Evolutionary conservation across 805 yeast species (phyloP).

Genomic region (Pichia californica): DNA sequence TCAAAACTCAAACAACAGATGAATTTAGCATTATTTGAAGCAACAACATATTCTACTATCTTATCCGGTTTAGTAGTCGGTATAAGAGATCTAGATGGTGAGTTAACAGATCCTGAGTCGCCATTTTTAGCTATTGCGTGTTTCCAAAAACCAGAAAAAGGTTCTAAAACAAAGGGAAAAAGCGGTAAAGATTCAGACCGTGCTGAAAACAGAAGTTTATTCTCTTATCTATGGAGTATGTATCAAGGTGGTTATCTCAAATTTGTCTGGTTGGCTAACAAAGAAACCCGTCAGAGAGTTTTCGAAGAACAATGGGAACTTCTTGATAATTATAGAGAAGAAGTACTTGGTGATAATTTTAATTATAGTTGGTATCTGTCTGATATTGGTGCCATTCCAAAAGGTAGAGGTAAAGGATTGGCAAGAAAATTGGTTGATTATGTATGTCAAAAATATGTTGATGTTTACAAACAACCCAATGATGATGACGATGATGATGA

Average conservation of each 20-base stretch:
- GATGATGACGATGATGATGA: slow-evolving; percentile 16
- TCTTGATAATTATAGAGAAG: slow-evolving; percentile 37
- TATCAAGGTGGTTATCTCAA: slow-evolving; percentile 30
- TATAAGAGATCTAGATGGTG: slow-evolving; percentile 43
- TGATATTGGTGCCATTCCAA: slow-evolving; percentile 52
- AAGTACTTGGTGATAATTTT: slow-evolving; percentile 36
- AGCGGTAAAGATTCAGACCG: not conserved
- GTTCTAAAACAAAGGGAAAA: slow-evolving; percentile 1
- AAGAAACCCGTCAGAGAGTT: slow-evolving; percentile 42
- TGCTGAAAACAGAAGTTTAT: slow-evolving; percentile 23
- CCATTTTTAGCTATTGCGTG: slow-evolving; percentile 52
- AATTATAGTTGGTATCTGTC: slow-evolving; percentile 48
- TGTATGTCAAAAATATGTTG: slow-evolving; percentile 42
- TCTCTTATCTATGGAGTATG: slow-evolving; percentile 29
- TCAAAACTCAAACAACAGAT: slow-evolving; percentile 33
- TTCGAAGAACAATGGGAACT: slow-evolving; percentile 44
- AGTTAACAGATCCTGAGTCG: slow-evolving; percentile 30
- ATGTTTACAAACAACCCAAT: slow-evolving; percentile 20
- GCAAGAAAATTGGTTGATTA: slow-evolving; percentile 46
- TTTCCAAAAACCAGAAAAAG: slow-evolving; percentile 32
- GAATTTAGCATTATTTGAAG: slow-evolving; percentile 47
- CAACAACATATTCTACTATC: slow-evolving; percentile 44
- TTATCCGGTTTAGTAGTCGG: slow-evolving; percentile 45
- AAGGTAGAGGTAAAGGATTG: slow-evolving; percentile 54
- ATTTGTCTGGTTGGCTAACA: slow-evolving; percentile 30